These are phyloP conservation scores for Lactifluus rugatus DNA, from an alignment of 768 basidiomycete genomes.

Conservation along the genomic window DNA sequence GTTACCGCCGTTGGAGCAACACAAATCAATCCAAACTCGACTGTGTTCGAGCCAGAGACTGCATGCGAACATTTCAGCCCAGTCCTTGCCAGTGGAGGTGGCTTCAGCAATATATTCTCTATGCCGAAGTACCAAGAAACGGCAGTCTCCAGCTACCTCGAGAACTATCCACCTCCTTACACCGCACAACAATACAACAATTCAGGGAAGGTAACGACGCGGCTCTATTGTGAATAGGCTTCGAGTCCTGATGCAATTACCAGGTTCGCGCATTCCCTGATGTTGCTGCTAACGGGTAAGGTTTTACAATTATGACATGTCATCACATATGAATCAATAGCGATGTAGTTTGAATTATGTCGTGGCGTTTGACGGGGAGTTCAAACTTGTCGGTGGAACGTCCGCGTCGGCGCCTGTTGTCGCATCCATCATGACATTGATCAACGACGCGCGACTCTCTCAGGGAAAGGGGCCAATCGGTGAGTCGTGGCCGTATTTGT, in stretches of 20 bases:
- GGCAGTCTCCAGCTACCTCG: conserved; percentile 26
- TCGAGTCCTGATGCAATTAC: background rate
- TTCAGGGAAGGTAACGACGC: conserved; percentile 23
- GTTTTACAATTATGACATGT: background rate
- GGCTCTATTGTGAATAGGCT: background rate
- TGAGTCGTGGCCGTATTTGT: background rate
- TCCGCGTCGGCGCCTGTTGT: conserved; percentile 29
- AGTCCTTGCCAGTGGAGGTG: conserved; percentile 26
- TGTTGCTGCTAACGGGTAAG: conserved; percentile 29
- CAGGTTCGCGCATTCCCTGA: conserved; percentile 28
- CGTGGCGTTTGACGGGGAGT: conserved; percentile 22
- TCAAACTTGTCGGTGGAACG: conserved; percentile 27
- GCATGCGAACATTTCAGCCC: conserved; percentile 25
- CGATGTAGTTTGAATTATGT: background rate
- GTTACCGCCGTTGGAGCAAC: conserved; percentile 33
- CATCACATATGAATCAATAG: background rate
- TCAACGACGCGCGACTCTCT: conserved; percentile 31
- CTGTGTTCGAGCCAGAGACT: conserved; percentile 30
- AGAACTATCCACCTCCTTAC: conserved; percentile 29
- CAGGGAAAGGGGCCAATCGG: conserved; percentile 20
- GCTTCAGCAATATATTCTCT: conserved; percentile 34
- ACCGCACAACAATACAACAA: conserved; percentile 28
- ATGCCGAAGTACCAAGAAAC: conserved; percentile 29
- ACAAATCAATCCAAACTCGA: conserved; percentile 27
- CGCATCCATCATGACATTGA: conserved; percentile 27